Percentiles rank a stretch among this genome's conserved stretches.
These are phyloP conservation scores for Flaveria robusta DNA, from an alignment of 129 eudicot species.

Conservation along the genomic window DNA sequence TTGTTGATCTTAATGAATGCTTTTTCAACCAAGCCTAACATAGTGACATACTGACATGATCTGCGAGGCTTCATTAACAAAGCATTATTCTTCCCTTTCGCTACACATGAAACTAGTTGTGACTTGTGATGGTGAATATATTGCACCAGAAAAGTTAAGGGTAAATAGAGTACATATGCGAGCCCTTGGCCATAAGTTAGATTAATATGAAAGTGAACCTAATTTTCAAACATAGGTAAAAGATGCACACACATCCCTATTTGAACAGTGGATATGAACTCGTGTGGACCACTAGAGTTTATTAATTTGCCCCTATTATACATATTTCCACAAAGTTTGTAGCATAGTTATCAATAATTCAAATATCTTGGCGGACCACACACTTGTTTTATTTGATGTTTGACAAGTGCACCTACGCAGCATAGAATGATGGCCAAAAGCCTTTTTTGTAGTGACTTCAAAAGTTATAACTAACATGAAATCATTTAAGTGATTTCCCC, in stretches of 20 bases:
- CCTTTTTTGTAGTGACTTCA: not conserved
- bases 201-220: not conserved
- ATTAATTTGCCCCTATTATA: not conserved
- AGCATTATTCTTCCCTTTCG: not conserved
- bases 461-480: not conserved
- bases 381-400: not conserved
- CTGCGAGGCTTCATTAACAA: not conserved
- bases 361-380: not conserved
- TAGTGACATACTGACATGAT: conserved; percentile 7
- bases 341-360: not conserved
- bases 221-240: not conserved
- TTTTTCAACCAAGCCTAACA: not conserved
- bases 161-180: not conserved
- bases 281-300: not conserved
- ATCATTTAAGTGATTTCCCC: not conserved
- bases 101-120: conserved; percentile 5
- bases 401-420: not conserved
- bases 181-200: not conserved
- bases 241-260: not conserved
- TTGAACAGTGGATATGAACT: not conserved
- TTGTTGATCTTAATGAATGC: not conserved
- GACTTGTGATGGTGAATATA: not conserved
- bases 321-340: not conserved
- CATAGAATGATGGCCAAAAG: not conserved
- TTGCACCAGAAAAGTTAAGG: not conserved